These are phyloP conservation scores for Suhomyces maxii DNA, from an alignment of 1,139 yeast species.

Conservation along the genomic window DNA sequence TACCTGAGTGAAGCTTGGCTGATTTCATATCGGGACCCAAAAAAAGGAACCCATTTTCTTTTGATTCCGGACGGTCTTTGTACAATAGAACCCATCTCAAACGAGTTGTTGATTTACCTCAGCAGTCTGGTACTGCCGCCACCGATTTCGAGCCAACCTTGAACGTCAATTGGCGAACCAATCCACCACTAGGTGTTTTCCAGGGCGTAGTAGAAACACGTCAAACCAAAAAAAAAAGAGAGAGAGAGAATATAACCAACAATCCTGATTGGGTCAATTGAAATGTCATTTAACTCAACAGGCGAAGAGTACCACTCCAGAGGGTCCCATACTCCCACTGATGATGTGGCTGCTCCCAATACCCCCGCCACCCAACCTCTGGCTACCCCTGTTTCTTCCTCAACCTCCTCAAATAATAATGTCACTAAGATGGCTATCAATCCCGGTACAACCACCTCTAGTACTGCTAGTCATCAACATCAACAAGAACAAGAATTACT, in stretches of 20 bases:
- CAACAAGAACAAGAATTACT: constrained; percentile 48
- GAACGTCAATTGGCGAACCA: no score
- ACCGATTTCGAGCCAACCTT: no score
- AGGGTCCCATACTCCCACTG: background rate
- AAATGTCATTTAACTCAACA: constrained; percentile 4
- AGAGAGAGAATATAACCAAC: no score
- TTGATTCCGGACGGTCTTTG: no score
- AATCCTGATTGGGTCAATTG: background rate
- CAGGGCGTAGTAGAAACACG: no score
- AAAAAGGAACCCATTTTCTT: no score
- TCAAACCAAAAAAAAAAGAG: no score
- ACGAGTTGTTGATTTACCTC: background rate
- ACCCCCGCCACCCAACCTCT: background rate
- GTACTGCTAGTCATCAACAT: constrained; percentile 46
- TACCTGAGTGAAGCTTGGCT: no score
- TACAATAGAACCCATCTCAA: no score
- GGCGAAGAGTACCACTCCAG: background rate
- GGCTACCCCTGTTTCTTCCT: constrained; percentile 1
- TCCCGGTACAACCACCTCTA: constrained; percentile 21
- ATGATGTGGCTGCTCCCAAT: background rate
- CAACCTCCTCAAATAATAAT: background rate
- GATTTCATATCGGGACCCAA: no score
- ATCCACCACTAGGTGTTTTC: no score
- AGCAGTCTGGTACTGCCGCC: background rate
- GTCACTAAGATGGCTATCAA: constrained; percentile 4